Percentiles rank a stretch among this genome's conserved stretches.
Evolutionary conservation across 176 grass and related monocot genomes (phyloP).

Genomic region (Echinochloa phyllopogon): DNA sequence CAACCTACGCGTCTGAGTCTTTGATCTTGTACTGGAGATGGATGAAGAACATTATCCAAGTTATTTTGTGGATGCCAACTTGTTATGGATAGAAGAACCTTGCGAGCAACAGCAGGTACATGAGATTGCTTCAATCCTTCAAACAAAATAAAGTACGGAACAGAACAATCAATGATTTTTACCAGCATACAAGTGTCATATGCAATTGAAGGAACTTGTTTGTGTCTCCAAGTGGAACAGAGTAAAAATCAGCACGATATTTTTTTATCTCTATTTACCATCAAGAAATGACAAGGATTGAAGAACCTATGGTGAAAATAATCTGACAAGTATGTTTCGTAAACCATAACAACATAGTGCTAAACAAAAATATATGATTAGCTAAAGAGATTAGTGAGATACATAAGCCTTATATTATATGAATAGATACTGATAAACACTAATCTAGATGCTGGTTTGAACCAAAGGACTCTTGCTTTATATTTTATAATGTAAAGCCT

Average conservation of each 20-base stretch:
- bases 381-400: not conserved
- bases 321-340: not conserved
- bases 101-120: conserved; percentile 49
- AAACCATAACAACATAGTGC: not conserved
- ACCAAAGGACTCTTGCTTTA: not conserved
- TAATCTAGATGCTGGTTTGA: conserved; percentile 14
- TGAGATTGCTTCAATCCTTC: conserved; percentile 56
- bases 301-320: conserved; percentile 3
- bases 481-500: conserved; percentile 2
- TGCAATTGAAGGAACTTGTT: not conserved
- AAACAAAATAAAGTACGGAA: conserved; percentile 38
- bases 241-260: not conserved
- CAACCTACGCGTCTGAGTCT: conserved; percentile 48
- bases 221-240: conserved; percentile 2
- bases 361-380: conserved; percentile 26
- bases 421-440: conserved; percentile 7
- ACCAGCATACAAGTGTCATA: conserved; percentile 22
- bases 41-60: conserved; percentile 38
- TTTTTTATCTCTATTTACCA: conserved; percentile 2
- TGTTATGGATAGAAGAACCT: conserved; percentile 51
- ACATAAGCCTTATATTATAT: not conserved
- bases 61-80: conserved; percentile 38
- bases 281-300: not conserved
- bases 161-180: conserved; percentile 41
- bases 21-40: conserved; percentile 51